Percentiles rank a stretch among this genome's conserved stretches.
These are phyloP conservation scores for Silene latifolia DNA, from an alignment of 148 eudicot species.

Conservation along the genomic window DNA sequence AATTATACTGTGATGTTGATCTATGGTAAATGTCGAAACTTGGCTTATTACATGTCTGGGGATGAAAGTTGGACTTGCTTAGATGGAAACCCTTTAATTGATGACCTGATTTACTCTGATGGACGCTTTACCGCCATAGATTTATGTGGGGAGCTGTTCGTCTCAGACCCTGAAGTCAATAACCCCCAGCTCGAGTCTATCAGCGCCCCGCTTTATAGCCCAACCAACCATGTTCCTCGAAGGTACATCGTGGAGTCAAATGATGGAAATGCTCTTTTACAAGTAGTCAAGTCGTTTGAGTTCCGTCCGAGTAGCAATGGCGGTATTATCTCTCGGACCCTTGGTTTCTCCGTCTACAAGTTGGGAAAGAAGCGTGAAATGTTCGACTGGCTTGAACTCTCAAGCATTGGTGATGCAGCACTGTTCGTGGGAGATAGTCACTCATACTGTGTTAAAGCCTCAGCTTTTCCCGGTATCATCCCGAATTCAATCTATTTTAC, in stretches of 20 bases:
- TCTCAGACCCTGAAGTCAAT: background rate
- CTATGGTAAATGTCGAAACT: background rate
- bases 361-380: background rate
- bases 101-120: background rate
- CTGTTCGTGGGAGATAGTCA: conserved; percentile 23
- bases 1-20: background rate
- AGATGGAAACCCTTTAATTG: background rate
- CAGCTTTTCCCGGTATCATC: background rate
- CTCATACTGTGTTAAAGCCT: conserved; percentile 15
- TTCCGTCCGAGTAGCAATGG: background rate
- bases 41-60: conserved; percentile 17
- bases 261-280: background rate
- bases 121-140: background rate
- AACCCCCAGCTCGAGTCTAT: background rate
- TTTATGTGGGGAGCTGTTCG: background rate
- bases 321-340: background rate
- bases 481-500: conserved; percentile 17
- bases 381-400: background rate
- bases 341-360: background rate
- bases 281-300: conserved; percentile 14
- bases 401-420: background rate
- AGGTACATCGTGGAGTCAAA: conserved; percentile 9
- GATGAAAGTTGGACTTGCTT: conserved; percentile 12
- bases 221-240: background rate
- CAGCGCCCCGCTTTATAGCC: background rate